A percentile compares a stretch with the other conserved stretches of the same genome.
These are phyloP conservation scores for Trametes sanguinea DNA, from an alignment of 768 basidiomycete species.

Conservation along the genomic window DNA sequence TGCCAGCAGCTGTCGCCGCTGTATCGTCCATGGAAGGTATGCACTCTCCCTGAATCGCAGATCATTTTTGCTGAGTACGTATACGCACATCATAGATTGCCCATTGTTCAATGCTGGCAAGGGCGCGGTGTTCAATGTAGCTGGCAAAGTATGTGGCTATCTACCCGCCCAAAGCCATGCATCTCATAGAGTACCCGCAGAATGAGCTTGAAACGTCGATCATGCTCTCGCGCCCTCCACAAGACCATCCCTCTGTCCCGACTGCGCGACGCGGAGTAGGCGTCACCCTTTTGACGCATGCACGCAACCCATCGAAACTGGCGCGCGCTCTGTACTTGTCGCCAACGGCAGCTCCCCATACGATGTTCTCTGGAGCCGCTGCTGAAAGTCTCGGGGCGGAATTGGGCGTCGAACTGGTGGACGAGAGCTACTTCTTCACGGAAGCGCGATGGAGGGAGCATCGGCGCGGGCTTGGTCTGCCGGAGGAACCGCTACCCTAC, in stretches of 20 bases:
- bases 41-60: constrained; percentile 3
- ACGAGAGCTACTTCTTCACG: constrained; percentile 80
- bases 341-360: constrained; percentile 62
- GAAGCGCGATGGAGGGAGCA: constrained; percentile 77
- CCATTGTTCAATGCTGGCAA: constrained; percentile 80
- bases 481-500: constrained; percentile 59
- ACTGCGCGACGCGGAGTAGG: constrained; percentile 61
- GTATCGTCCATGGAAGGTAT: constrained; percentile 73
- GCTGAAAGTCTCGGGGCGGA: constrained; percentile 61
- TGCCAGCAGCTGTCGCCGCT: constrained; percentile 80
- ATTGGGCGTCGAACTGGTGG: constrained; percentile 60
- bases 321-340: constrained; percentile 70
- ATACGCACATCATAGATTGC: constrained; percentile 49
- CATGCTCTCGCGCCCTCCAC: constrained; percentile 79
- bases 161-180: not conserved
- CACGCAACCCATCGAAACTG: constrained; percentile 73
- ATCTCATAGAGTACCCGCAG: constrained; percentile 38
- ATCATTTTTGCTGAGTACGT: not conserved
- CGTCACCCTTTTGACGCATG: constrained; percentile 63
- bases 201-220: constrained; percentile 82
- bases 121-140: constrained; percentile 82
- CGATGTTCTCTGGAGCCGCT: constrained; percentile 66
- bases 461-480: constrained; percentile 68
- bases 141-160: constrained; percentile 58
- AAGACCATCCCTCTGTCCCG: constrained; percentile 60